Conservation (phyloP, 345 rosid species). For the Gynandropsis gynandra region DNA sequence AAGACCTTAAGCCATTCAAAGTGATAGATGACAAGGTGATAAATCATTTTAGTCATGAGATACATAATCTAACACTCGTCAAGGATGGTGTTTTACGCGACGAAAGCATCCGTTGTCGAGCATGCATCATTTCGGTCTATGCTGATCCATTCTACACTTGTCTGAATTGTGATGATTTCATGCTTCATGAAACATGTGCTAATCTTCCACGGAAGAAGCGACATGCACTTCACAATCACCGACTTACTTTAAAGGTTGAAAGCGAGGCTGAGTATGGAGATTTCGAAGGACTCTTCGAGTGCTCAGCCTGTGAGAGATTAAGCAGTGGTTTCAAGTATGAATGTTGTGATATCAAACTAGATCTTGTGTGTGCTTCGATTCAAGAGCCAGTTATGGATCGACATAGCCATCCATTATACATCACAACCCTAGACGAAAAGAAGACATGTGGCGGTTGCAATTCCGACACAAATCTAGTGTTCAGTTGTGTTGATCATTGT, state of each 20-base stretch:
- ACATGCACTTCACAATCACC: neutral
- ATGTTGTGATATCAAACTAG: neutral
- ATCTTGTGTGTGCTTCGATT: neutral
- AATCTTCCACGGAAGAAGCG: neutral
- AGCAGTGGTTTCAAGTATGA: neutral
- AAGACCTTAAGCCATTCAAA: neutral
- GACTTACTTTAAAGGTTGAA: neutral
- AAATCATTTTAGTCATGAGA: neutral
- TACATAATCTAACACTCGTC: neutral
- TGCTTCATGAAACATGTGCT: conserved; percentile 13
- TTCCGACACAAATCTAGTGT: too few species aligned
- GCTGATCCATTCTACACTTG: conserved; percentile 1
- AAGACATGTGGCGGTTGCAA: neutral
- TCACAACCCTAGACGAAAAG: neutral
- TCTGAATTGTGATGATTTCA: neutral
- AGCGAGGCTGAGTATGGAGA: too few species aligned
- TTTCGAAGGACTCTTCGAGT: neutral
- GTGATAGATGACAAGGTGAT: neutral
- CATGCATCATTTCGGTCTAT: neutral
- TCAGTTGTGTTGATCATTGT: neutral
- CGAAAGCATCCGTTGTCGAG: neutral
- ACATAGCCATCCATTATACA: neutral
- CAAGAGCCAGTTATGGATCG: neutral
- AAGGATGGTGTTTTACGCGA: neutral
- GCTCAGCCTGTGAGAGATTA: neutral